Conservation (phyloP, 2,329 filamentous ascomycete genomes). For the Chrysosporium queenslandicum region DNA sequence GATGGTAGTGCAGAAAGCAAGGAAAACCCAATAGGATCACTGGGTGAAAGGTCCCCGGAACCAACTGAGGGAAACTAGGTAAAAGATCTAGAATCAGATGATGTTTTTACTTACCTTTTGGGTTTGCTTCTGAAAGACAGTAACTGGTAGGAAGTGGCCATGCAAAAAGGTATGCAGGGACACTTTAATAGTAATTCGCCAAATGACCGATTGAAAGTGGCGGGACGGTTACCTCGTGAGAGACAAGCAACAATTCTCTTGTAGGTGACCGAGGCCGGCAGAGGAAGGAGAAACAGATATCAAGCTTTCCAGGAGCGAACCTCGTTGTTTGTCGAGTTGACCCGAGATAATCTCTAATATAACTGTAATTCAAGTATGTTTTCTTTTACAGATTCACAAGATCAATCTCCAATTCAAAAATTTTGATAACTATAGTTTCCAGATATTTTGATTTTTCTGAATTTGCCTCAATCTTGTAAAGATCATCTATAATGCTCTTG, state of each 20-base stretch:
- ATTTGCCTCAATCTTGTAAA: constrained; percentile 85
- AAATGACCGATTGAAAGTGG: neutral
- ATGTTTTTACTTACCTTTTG: neutral
- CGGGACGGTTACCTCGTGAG: neutral
- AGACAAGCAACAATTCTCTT: neutral
- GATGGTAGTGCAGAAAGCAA: too few relatives aligned
- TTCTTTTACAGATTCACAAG: constrained; percentile 92
- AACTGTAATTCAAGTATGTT: constrained; percentile 76
- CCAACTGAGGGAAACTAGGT: too few relatives aligned
- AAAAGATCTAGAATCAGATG: neutral
- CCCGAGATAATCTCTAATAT: constrained; percentile 5
- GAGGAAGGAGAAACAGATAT: neutral
- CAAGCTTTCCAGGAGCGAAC: constrained; percentile 1
- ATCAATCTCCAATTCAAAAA: constrained; percentile 82
- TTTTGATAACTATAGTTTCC: constrained; percentile 76
- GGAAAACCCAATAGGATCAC: neutral
- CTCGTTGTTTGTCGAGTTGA: constrained; percentile 7
- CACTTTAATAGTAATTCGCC: neutral
- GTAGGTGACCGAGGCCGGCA: constrained; percentile 2
- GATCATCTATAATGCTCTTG: constrained; percentile 51
- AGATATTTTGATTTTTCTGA: constrained; percentile 95
- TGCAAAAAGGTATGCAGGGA: too few relatives aligned
- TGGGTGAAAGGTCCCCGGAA: too few relatives aligned
- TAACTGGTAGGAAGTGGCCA: too few relatives aligned
- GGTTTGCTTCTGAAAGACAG: neutral